Conservation (phyloP, 164 flowering plant species). For the Nymphaea thermarum region DNA sequence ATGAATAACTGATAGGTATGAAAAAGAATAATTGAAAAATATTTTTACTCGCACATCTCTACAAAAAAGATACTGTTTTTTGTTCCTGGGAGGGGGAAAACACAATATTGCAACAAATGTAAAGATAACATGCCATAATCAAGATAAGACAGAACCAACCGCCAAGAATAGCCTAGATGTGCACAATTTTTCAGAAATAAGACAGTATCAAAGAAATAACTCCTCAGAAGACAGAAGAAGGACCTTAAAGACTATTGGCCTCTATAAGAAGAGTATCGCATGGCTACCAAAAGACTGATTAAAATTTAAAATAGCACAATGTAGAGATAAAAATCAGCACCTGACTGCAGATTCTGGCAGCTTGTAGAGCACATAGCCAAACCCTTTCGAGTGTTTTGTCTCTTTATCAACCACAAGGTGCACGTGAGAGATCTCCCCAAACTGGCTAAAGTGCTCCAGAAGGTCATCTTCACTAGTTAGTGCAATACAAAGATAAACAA, state of each 20-base stretch:
- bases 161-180: background rate
- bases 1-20: no score
- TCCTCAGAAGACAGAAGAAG: background rate
- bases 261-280: background rate
- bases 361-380: constrained; percentile 61
- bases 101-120: no score
- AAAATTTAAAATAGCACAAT: no score
- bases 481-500: constrained; percentile 1
- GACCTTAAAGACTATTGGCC: background rate
- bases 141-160: background rate
- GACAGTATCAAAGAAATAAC: background rate
- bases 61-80: no score
- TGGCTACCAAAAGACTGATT: background rate
- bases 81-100: no score
- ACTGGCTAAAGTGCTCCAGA: constrained; percentile 50
- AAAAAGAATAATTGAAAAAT: no score
- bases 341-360: constrained; percentile 71
- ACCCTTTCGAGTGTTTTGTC: constrained; percentile 77
- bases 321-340: constrained; percentile 21
- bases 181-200: background rate
- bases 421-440: constrained; percentile 62
- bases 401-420: constrained; percentile 82
- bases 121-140: background rate
- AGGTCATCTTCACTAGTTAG: constrained; percentile 80
- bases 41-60: no score